Evolutionary conservation across 495 filamentous ascomycete species (phyloP).

Genomic region (Annulohypoxylon nitens): DNA sequence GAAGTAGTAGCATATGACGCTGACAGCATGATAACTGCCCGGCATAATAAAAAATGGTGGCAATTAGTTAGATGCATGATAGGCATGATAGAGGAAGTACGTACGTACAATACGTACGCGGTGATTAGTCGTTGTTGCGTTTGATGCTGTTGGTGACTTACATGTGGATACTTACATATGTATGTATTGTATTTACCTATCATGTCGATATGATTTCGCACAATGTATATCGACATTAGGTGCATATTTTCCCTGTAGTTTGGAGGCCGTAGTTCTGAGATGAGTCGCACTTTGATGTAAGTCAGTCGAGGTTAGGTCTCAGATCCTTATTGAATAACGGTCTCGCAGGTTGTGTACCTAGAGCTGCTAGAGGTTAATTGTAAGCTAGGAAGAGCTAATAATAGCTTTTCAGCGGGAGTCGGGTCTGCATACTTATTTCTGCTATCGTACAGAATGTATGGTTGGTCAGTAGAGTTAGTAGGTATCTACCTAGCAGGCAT

Average conservation of each 20-base stretch:
- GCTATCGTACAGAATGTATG: conserved; percentile 5
- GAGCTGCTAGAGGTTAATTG: not conserved
- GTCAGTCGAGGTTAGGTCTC: conserved; percentile 6
- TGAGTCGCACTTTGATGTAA: conserved; percentile 1
- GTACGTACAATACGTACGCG: not conserved
- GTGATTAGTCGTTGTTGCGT: not conserved
- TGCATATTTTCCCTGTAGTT: conserved; percentile 19
- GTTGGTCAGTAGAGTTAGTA: not conserved
- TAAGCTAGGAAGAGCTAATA: conserved; percentile 27
- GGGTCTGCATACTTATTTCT: conserved; percentile 12
- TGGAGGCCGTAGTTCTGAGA: not conserved
- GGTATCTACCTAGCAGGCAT: not conserved
- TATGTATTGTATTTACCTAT: conserved; percentile 6
- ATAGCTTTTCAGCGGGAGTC: conserved; percentile 26
- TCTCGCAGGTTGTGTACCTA: conserved; percentile 15
- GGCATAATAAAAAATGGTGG: conserved; percentile 36
- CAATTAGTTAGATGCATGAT: conserved; percentile 21
- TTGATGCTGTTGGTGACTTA: not conserved
- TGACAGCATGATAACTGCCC: conserved; percentile 39
- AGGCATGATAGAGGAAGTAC: not conserved
- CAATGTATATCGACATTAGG: not conserved
- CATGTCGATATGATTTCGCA: not conserved
- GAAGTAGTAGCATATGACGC: conserved; percentile 45
- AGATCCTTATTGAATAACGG: conserved; percentile 18
- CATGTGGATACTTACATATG: not conserved